Conservation (phyloP, 2,329 filamentous ascomycete species). For the Exutisphaerella laricina region DNA sequence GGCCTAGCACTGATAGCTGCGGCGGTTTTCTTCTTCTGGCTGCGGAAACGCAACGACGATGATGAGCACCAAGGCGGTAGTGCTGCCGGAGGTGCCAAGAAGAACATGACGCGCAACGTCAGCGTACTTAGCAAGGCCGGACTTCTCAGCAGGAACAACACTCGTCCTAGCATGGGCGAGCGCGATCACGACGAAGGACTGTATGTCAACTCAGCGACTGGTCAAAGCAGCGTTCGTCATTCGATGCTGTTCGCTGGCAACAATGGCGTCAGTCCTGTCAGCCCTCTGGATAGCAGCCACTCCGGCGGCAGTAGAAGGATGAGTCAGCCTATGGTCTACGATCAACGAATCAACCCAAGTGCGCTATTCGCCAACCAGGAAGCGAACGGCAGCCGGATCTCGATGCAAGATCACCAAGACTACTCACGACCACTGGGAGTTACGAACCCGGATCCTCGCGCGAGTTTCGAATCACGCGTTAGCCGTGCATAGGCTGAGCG, state of each 20-base stretch:
- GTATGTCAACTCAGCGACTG: constrained; percentile 17
- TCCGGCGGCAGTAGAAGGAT: constrained; percentile 30
- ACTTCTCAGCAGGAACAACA: constrained; percentile 32
- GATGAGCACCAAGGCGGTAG: constrained; percentile 12
- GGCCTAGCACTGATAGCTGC: constrained; percentile 36
- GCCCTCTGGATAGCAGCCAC: constrained; percentile 28
- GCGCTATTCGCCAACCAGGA: constrained; percentile 41
- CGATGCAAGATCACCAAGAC: constrained; percentile 45
- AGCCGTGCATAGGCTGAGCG: constrained; percentile 7
- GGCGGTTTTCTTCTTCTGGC: constrained; percentile 37
- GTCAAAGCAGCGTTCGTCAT: constrained; percentile 30
- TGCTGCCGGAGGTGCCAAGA: constrained; percentile 14
- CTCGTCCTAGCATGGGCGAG: constrained; percentile 26
- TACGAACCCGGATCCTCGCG: constrained; percentile 32
- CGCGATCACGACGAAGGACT: constrained; percentile 23
- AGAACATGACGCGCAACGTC: constrained; percentile 35
- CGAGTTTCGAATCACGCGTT: constrained; percentile 28
- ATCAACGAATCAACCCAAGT: constrained; percentile 46
- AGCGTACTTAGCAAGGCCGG: constrained; percentile 47
- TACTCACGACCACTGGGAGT: constrained; percentile 44
- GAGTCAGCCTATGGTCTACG: constrained; percentile 43
- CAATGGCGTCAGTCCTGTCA: constrained; percentile 28
- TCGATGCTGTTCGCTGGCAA: constrained; percentile 28
- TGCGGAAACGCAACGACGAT: constrained; percentile 30
- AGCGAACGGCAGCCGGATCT: constrained; percentile 43